These are phyloP conservation scores for Acmispon strigosus DNA, from an alignment of 306 rosid species.

Conservation along the genomic window DNA sequence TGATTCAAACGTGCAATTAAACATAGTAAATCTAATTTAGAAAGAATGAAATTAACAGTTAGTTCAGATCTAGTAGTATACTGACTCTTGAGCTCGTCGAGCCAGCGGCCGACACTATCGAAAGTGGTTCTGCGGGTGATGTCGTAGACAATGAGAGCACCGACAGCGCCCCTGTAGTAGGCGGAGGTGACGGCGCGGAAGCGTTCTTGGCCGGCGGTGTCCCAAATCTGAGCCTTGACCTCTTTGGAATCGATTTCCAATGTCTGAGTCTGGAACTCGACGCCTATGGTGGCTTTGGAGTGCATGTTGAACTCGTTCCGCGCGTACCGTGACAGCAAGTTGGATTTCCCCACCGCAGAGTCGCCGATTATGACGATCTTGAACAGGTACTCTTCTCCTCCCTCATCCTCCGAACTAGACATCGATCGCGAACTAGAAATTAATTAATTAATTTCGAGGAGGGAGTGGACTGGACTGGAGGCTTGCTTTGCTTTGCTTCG, in stretches of 20 bases:
- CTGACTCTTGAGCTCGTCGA: slow-evolving; percentile 86
- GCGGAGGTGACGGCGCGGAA: slow-evolving; percentile 96
- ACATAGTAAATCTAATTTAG: too few species aligned
- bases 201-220: slow-evolving; percentile 94
- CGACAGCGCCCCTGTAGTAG: slow-evolving; percentile 88
- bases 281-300: slow-evolving; percentile 96
- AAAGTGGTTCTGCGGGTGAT: slow-evolving; percentile 80
- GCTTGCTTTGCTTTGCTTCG: too few species aligned
- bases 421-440: too few species aligned
- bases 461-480: too few species aligned
- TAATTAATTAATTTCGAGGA: too few species aligned
- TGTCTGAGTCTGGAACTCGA: slow-evolving; percentile 86
- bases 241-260: slow-evolving; percentile 77
- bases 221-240: slow-evolving; percentile 99
- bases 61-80: slow-evolving; percentile 1
- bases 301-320: slow-evolving; percentile 82
- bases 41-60: too few species aligned
- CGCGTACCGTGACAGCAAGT: slow-evolving; percentile 73
- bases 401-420: slow-evolving; percentile 82
- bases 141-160: slow-evolving; percentile 83
- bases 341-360: slow-evolving; percentile 85
- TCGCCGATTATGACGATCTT: slow-evolving; percentile 89
- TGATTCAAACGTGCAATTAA: too few species aligned
- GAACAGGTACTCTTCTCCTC: slow-evolving; percentile 90
- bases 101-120: slow-evolving; percentile 86